Evolutionary conservation across 169 alveolate genomes (phyloP).

Genomic region (Plasmodium knowlesi): DNA sequence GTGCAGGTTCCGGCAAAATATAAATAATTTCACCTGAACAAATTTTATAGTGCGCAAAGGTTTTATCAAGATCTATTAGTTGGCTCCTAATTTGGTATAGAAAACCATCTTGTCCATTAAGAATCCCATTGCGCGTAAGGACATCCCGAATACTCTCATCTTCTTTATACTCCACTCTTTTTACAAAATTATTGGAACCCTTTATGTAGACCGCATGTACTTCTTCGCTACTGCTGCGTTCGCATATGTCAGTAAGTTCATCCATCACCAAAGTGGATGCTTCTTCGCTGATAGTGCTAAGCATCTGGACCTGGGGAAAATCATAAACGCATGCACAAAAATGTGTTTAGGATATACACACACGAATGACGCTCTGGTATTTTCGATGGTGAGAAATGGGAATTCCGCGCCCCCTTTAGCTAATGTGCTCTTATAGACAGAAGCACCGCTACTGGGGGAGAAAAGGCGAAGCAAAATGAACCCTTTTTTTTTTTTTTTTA

Average conservation of each 20-base stretch:
- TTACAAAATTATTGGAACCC: slow-evolving; percentile 22
- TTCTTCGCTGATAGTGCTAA: background rate
- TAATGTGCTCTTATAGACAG: background rate
- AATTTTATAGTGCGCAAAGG: slow-evolving; percentile 39
- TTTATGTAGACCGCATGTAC: slow-evolving; percentile 18
- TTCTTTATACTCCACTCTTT: slow-evolving; percentile 41
- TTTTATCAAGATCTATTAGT: slow-evolving; percentile 42
- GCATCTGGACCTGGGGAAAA: background rate
- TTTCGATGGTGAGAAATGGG: background rate
- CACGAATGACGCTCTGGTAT: background rate
- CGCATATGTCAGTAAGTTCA: slow-evolving; percentile 8
- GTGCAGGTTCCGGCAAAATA: slow-evolving; percentile 59
- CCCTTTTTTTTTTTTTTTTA: background rate
- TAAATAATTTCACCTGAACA: slow-evolving; percentile 29
- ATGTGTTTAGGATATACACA: background rate
- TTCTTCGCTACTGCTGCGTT: background rate
- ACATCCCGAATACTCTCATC: slow-evolving; percentile 39
- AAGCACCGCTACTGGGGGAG: background rate
- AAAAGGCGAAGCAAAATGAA: background rate
- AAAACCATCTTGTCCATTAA: background rate
- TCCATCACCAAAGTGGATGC: slow-evolving; percentile 16
- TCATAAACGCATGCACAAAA: background rate
- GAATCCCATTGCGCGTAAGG: slow-evolving; percentile 4
- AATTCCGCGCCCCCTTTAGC: background rate
- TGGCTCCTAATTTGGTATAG: slow-evolving; percentile 39